Evolutionary conservation across 805 yeast genomes (phyloP).

Genomic region (Starmerella kuoi): DNA sequence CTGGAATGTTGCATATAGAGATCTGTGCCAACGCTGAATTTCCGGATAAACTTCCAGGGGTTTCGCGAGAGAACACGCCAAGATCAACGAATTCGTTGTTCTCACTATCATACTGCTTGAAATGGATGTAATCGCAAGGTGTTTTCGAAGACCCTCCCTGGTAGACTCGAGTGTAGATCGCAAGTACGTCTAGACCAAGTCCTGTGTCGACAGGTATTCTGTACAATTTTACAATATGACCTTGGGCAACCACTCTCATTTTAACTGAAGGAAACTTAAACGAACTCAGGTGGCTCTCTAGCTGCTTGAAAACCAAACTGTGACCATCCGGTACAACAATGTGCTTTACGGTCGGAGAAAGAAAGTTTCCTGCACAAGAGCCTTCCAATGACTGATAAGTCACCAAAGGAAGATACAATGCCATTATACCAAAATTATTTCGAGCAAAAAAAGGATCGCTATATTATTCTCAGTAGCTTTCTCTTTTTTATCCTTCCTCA

Average conservation of each 20-base stretch:
- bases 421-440: too few species aligned
- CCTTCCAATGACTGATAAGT: background rate
- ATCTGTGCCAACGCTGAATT: background rate
- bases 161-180: background rate
- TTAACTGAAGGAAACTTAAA: too few species aligned
- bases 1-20: background rate
- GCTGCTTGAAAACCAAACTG: constrained; percentile 8
- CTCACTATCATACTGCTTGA: background rate
- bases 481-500: too few species aligned
- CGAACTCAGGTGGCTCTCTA: too few species aligned
- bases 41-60: background rate
- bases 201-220: background rate
- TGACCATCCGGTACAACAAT: constrained; percentile 5
- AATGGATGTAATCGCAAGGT: background rate
- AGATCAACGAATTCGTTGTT: background rate
- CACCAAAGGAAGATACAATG: constrained; percentile 4
- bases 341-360: background rate
- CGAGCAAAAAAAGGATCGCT: too few species aligned
- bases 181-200: background rate
- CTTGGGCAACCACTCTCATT: background rate
- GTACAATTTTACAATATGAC: background rate
- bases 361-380: constrained; percentile 9
- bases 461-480: too few species aligned
- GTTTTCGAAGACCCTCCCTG: too few species aligned
- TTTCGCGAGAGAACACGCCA: background rate